These are phyloP conservation scores for Jaapia argillacea DNA, from an alignment of 768 basidiomycete genomes.

Conservation along the genomic window DNA sequence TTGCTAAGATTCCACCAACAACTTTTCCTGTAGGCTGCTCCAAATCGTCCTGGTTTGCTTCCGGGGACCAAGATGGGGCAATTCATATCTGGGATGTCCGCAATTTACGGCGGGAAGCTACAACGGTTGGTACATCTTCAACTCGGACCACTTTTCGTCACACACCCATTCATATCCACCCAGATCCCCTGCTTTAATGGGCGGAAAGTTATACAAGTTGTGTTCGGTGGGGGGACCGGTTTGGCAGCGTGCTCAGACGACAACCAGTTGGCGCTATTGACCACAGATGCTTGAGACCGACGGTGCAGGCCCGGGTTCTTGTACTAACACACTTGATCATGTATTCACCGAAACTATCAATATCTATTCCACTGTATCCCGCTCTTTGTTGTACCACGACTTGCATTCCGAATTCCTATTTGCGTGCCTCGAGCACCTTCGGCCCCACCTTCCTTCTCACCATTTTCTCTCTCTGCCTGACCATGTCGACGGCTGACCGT, in stretches of 20 bases:
- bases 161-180: slow-evolving; percentile 1
- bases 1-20: background rate
- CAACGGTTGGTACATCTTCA: too few species aligned
- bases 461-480: too few species aligned
- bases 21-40: slow-evolving; percentile 10
- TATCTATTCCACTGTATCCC: too few species aligned
- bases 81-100: slow-evolving; percentile 41
- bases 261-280: slow-evolving; percentile 24
- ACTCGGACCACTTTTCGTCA: too few species aligned
- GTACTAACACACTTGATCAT: too few species aligned
- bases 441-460: too few species aligned
- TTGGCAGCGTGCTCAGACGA: slow-evolving; percentile 29
- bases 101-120: slow-evolving; percentile 18
- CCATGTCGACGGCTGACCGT: slow-evolving; percentile 25
- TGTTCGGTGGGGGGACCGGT: slow-evolving; percentile 18
- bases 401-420: too few species aligned
- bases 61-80: slow-evolving; percentile 30
- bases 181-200: slow-evolving; percentile 25
- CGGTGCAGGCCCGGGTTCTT: too few species aligned
- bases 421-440: too few species aligned
- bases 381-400: too few species aligned
- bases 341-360: too few species aligned
- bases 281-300: slow-evolving; percentile 1
- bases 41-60: slow-evolving; percentile 24
- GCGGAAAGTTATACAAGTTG: slow-evolving; percentile 29